Conservation (phyloP, 108 stramenopile species). For the Conticribra weissflogii region DNA sequence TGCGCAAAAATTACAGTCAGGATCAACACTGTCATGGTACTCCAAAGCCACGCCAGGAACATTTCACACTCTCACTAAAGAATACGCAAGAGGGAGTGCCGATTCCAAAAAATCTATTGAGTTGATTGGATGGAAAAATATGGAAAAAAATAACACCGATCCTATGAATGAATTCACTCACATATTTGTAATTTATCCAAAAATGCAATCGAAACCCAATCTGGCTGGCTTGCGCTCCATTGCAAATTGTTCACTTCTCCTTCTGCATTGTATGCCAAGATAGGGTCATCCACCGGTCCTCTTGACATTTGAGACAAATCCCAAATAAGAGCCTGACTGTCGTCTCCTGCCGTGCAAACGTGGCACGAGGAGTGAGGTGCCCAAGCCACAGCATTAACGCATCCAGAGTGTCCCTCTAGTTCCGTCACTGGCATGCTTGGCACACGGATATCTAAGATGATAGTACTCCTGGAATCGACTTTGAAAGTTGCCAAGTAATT, state of each 20-base stretch:
- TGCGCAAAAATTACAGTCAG: no score
- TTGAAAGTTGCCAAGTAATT: conserved; percentile 96
- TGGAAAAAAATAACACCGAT: neutral
- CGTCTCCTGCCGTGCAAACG: conserved; percentile 96
- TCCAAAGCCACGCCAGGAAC: no score
- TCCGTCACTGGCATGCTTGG: conserved; percentile 82
- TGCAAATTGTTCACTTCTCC: conserved; percentile 97
- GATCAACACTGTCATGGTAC: no score
- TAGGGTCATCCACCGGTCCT: conserved; percentile 92
- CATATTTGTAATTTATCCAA: conserved; percentile 92
- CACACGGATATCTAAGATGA: conserved; percentile 94
- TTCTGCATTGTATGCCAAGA: conserved; percentile 97
- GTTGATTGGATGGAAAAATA: no score
- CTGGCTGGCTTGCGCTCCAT: conserved; percentile 93
- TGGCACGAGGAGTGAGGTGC: conserved; percentile 98
- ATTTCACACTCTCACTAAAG: no score
- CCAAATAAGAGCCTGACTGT: conserved; percentile 98
- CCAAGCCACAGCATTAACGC: conserved; percentile 97
- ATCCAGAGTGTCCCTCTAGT: conserved; percentile 86
- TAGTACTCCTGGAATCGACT: conserved; percentile 84
- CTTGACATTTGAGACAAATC: conserved; percentile 86
- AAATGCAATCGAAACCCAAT: conserved; percentile 97
- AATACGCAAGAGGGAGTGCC: no score
- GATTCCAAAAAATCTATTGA: no score
- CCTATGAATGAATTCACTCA: conserved; percentile 21